phyloP scores from a whole-genome alignment of 2,329 filamentous ascomycete species.

The Periconia macrospinosa region DNA sequence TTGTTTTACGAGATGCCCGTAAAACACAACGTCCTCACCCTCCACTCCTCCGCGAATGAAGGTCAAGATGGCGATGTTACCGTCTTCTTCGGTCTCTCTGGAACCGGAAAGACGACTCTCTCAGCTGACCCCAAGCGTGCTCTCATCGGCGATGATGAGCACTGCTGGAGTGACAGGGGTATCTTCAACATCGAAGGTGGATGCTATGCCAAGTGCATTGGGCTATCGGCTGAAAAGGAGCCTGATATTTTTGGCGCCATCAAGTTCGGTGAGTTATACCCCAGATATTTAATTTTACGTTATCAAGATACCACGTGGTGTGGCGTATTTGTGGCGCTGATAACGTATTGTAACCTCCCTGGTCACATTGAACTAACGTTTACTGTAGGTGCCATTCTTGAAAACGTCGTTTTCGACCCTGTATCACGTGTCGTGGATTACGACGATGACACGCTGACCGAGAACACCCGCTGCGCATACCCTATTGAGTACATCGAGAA shows the following conservation, averaged over 20 bases:
- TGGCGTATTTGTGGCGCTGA: too few relatives aligned
- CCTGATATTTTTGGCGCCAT: conserved; percentile 97
- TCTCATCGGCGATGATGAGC: conserved; percentile 97
- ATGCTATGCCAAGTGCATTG: conserved; percentile 99
- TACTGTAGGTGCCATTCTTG: conserved; percentile 90
- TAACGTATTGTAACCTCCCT: too few relatives aligned
- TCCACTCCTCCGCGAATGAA: conserved; percentile 98
- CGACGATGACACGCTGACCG: conserved; percentile 89
- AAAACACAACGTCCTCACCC: conserved; percentile 97
- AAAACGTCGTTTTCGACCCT: conserved; percentile 98
- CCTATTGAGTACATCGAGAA: conserved; percentile 99
- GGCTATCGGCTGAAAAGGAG: conserved; percentile 97
- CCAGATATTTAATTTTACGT: too few relatives aligned
- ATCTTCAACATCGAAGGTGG: conserved; percentile 99
- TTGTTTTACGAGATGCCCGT: conserved; percentile 99
- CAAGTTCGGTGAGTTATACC: too few relatives aligned
- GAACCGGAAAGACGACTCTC: conserved; percentile 97
- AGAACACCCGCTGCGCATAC: conserved; percentile 98
- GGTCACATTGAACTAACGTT: too few relatives aligned
- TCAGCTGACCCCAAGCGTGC: conserved; percentile 96
- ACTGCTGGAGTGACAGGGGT: conserved; percentile 97
- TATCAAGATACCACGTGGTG: too few relatives aligned
- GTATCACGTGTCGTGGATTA: conserved; percentile 90
- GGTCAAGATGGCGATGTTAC: conserved; percentile 93
- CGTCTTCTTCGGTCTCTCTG: conserved; percentile 98